phyloP scores from a whole-genome alignment of 1,284 basidiomycete species.

The Irpex rosettiformis region DNA sequence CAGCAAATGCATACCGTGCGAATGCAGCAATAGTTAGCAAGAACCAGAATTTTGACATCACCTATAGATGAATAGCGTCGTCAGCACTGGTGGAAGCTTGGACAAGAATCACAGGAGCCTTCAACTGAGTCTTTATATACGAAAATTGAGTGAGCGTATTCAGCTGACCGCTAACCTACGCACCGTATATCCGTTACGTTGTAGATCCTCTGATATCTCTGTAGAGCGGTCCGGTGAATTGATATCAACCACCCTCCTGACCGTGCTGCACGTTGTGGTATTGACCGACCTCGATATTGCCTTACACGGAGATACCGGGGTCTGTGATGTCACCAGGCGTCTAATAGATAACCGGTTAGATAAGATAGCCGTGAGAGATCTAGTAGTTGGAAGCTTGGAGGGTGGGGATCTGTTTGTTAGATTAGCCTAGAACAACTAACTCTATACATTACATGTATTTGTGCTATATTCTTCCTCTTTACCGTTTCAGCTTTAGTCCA shows the following conservation, averaged over 20 bases:
- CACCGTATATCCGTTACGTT: neutral
- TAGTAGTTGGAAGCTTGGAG: neutral
- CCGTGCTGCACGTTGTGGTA: too few species aligned
- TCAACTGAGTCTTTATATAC: neutral
- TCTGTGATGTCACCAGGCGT: neutral
- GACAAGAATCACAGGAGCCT: neutral
- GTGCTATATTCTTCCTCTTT: neutral
- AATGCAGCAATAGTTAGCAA: neutral
- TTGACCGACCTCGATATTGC: too few species aligned
- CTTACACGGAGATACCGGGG: neutral
- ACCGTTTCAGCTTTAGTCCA: slow-evolving; percentile 26
- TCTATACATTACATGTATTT: neutral
- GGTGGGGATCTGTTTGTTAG: neutral
- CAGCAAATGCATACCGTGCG: slow-evolving; percentile 11
- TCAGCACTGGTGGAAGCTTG: neutral
- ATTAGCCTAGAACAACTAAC: too few species aligned
- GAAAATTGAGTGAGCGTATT: neutral
- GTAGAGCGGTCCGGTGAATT: neutral
- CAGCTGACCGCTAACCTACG: neutral
- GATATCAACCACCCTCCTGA: neutral
- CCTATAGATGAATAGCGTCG: neutral
- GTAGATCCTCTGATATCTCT: neutral
- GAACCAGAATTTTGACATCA: neutral
- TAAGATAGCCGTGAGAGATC: neutral
- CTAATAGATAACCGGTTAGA: neutral